Evolutionary conservation across 192 early-diverging fungal species (phyloP).

Genomic region (Geranomyces variabilis): DNA sequence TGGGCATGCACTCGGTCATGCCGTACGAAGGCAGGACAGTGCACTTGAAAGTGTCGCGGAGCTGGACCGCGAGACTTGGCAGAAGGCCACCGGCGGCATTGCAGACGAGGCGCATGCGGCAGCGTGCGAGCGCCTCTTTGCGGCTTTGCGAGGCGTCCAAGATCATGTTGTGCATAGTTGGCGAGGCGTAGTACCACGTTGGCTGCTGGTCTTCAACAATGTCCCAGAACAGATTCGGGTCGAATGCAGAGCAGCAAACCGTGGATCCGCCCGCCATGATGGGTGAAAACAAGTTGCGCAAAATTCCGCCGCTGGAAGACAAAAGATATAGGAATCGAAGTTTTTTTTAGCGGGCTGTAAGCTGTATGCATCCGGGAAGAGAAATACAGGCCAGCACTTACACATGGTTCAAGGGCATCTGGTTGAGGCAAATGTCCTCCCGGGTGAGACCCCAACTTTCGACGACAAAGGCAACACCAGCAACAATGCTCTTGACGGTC

Average conservation of each 20-base stretch:
- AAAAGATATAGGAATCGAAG: conserved; percentile 63
- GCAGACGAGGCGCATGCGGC: conserved; percentile 45
- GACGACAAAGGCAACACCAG: conserved; percentile 1
- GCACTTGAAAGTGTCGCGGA: conserved; percentile 36
- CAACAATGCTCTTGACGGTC: conserved; percentile 5
- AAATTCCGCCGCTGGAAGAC: conserved; percentile 73
- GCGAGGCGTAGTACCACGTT: conserved; percentile 56
- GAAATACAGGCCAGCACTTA: neutral
- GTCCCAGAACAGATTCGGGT: conserved; percentile 38
- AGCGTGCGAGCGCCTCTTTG: conserved; percentile 12
- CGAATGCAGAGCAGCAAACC: conserved; percentile 60
- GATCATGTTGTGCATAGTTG: conserved; percentile 78
- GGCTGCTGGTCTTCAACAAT: conserved; percentile 34
- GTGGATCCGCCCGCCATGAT: conserved; percentile 70
- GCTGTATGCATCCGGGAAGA: too few species aligned
- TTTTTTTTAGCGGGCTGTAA: too few species aligned
- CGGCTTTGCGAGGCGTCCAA: conserved; percentile 18
- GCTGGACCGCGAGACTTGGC: conserved; percentile 36
- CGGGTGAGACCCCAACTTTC: conserved; percentile 2
- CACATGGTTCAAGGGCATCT: conserved; percentile 41
- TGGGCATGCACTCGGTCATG: conserved; percentile 61
- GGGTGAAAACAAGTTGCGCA: conserved; percentile 73
- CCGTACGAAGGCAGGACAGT: conserved; percentile 50
- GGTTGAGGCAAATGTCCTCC: conserved; percentile 35
- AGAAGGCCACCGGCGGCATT: conserved; percentile 52